Conservation (phyloP, 176 grass and related monocot genomes). For the Ampelocalamus luodianensis region DNA sequence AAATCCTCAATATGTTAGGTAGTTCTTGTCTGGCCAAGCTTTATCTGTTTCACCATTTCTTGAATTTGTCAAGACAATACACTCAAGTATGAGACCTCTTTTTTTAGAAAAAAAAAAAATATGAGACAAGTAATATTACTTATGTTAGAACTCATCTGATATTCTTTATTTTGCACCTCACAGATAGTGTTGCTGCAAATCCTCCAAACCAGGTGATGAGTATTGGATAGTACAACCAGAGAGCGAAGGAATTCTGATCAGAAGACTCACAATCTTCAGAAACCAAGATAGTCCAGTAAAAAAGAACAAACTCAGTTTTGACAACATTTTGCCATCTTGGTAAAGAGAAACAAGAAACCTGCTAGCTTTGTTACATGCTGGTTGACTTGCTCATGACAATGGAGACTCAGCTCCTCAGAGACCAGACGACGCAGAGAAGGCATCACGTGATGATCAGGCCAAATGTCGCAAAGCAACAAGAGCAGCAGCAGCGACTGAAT, state of each 20-base stretch:
- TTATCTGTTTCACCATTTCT: neutral
- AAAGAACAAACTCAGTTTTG: neutral
- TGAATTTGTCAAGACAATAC: neutral
- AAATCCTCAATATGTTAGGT: neutral
- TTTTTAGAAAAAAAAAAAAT: no score
- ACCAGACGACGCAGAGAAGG: neutral
- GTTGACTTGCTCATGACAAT: neutral
- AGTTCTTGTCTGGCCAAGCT: neutral
- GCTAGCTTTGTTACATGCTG: conserved; percentile 17
- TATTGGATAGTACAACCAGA: neutral
- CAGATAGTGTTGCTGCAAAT: neutral
- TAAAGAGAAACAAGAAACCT: neutral
- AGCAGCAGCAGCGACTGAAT: neutral
- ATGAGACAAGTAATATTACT: neutral
- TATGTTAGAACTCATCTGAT: neutral
- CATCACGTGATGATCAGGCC: neutral
- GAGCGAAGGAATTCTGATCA: neutral
- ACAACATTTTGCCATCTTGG: neutral
- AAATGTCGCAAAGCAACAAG: neutral
- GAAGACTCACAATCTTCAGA: no score
- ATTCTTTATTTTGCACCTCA: neutral
- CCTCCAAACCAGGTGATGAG: neutral
- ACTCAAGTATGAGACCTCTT: neutral
- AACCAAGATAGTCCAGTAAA: neutral
- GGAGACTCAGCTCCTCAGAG: neutral